Percentiles rank a stretch among this genome's conserved stretches.
phyloP scores from a whole-genome alignment of 345 rosid genomes.

The Citrus medica region DNA sequence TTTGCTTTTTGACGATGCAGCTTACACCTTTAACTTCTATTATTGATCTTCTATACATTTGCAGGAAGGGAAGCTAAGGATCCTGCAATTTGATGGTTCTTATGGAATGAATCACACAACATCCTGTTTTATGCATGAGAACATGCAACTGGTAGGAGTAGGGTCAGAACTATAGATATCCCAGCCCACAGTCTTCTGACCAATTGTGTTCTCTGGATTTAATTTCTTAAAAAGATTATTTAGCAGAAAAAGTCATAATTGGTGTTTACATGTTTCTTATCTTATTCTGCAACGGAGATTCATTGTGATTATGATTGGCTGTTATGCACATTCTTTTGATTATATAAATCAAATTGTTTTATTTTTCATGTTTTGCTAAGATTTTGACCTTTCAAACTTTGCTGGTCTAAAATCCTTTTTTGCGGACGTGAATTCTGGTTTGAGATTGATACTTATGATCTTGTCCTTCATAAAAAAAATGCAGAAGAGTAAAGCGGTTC shows the following conservation, averaged over 20 bases:
- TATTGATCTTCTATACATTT: constrained; percentile 15
- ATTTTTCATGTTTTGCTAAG: not conserved
- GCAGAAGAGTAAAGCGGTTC: not conserved
- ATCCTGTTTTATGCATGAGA: constrained; percentile 37
- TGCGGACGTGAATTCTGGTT: not conserved
- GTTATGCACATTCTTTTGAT: not conserved
- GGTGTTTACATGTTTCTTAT: not conserved
- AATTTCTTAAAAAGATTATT: not conserved
- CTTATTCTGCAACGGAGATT: not conserved
- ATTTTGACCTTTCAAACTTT: not conserved
- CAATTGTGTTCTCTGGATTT: not conserved
- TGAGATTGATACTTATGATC: not conserved
- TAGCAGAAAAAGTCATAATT: not conserved
- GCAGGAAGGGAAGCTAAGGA: constrained; percentile 86
- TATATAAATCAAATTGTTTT: not conserved
- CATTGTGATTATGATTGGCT: not conserved
- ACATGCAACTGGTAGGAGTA: constrained; percentile 36
- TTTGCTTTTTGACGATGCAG: not conserved
- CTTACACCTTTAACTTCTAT: not conserved
- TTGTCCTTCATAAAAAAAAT: not conserved
- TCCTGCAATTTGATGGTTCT: constrained; percentile 57
- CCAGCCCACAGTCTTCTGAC: not conserved
- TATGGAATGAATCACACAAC: constrained; percentile 21
- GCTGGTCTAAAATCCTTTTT: not conserved
- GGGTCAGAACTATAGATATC: not conserved